Percentiles rank a stretch among this genome's conserved stretches.
Conservation (phyloP, 2,329 filamentous ascomycete species). For the Alternaria burnsii region DNA sequence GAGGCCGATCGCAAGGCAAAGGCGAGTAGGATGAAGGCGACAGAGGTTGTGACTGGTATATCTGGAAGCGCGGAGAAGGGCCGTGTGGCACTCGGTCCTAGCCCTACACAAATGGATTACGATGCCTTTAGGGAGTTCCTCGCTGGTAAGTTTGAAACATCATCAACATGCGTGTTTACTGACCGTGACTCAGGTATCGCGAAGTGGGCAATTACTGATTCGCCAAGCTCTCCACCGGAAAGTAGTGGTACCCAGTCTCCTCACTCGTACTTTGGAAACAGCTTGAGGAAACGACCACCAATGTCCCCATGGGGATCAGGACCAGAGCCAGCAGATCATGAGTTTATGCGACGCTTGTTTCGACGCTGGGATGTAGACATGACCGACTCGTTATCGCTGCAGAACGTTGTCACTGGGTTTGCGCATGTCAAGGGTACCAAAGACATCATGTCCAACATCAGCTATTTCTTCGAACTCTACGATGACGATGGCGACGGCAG, state of each 20-base stretch:
- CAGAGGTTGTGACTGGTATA: constrained; percentile 59
- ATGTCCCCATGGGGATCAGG: constrained; percentile 66
- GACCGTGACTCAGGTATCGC: constrained; percentile 68
- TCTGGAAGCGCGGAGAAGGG: constrained; percentile 74
- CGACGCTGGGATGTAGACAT: constrained; percentile 85
- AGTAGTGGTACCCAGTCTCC: constrained; percentile 60
- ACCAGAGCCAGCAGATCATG: constrained; percentile 85
- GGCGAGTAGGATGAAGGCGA: constrained; percentile 65
- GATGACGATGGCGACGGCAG: constrained; percentile 91
- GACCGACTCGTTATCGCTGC: constrained; percentile 79
- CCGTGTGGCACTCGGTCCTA: constrained; percentile 86
- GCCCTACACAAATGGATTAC: constrained; percentile 95
- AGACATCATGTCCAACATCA: constrained; percentile 98
- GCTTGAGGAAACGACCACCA: constrained; percentile 51
- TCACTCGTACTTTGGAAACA: constrained; percentile 65
- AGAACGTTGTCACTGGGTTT: constrained; percentile 90
- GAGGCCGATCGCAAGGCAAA: constrained; percentile 74
- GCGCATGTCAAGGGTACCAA: constrained; percentile 90
- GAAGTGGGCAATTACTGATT: constrained; percentile 92
- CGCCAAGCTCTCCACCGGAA: constrained; percentile 69
- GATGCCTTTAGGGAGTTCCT: constrained; percentile 95
- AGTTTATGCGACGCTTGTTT: constrained; percentile 90
- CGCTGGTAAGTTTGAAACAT: constrained; percentile 60
- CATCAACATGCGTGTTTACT: not conserved
- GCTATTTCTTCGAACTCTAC: constrained; percentile 97